phyloP scores from a whole-genome alignment of 2,329 filamentous ascomycete genomes.

The Neofusicoccum parvum region DNA sequence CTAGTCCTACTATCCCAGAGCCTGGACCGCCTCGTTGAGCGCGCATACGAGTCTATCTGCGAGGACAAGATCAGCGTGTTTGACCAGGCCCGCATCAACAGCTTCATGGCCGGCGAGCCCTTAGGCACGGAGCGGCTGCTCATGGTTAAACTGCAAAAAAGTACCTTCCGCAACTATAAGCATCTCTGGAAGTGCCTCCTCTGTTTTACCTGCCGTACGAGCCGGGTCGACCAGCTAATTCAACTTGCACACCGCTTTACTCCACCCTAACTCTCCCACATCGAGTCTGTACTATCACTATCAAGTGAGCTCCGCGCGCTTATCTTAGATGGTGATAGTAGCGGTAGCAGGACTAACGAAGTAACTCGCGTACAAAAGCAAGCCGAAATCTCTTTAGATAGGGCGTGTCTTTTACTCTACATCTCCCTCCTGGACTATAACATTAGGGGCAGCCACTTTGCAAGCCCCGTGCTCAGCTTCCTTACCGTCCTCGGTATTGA shows the following conservation, averaged over 20 bases:
- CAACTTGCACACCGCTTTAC: neutral
- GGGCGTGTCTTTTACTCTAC: conserved; percentile 24
- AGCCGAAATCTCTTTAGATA: neutral
- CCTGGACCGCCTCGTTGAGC: conserved; percentile 19
- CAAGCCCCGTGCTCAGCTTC: conserved; percentile 25
- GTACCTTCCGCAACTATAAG: conserved; percentile 24
- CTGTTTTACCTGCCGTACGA: conserved; percentile 23
- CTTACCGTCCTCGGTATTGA: conserved; percentile 26
- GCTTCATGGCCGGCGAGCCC: conserved; percentile 21
- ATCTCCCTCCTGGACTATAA: conserved; percentile 26
- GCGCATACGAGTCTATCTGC: conserved; percentile 17
- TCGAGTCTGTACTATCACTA: neutral
- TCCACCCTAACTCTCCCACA: neutral
- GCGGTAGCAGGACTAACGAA: no score
- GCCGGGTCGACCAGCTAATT: neutral
- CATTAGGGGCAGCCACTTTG: conserved; percentile 24
- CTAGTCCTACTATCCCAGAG: neutral
- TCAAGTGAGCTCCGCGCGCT: neutral
- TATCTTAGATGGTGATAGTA: no score
- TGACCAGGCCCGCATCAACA: conserved; percentile 24
- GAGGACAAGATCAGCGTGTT: conserved; percentile 24
- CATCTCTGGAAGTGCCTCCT: conserved; percentile 26
- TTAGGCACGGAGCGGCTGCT: conserved; percentile 13
- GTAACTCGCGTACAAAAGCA: neutral
- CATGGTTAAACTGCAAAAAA: conserved; percentile 24